Conservation (phyloP, 352 stramenopile species). For the Phytophthora sp. region DNA sequence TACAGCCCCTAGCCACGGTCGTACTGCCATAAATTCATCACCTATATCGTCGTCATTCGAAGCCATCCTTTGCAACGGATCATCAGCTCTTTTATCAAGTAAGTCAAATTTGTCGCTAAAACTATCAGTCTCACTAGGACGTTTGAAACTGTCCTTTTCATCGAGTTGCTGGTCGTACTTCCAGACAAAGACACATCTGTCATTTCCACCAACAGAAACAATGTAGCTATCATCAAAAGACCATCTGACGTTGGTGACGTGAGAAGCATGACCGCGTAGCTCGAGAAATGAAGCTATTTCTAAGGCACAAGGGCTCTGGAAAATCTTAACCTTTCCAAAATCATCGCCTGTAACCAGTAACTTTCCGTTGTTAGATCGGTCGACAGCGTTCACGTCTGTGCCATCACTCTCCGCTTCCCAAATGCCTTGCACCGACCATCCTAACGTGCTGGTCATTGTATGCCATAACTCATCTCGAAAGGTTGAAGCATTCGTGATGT, state of each 20-base stretch:
- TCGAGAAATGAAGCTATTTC: conserved; percentile 62
- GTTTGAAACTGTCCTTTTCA: conserved; percentile 2
- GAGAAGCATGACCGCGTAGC: conserved; percentile 73
- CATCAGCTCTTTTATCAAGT: conserved; percentile 26
- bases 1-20: conserved; percentile 87
- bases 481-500: conserved; percentile 78
- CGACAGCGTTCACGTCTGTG: conserved; percentile 82
- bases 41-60: conserved; percentile 55
- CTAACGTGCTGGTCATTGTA: conserved; percentile 87
- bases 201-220: conserved; percentile 78
- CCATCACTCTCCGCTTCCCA: conserved; percentile 79
- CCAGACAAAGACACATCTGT: conserved; percentile 83
- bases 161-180: conserved; percentile 46
- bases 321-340: conserved; percentile 88
- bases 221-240: conserved; percentile 62
- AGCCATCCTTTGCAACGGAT: conserved; percentile 38
- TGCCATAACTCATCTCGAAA: conserved; percentile 92
- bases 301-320: conserved; percentile 77
- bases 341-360: conserved; percentile 84
- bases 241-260: conserved; percentile 85
- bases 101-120: conserved; percentile 15
- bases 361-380: conserved; percentile 67
- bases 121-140: conserved; percentile 13
- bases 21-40: conserved; percentile 92
- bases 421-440: conserved; percentile 93